phyloP scores from a whole-genome alignment of 345 rosid genomes.

The Aquilaria sinensis region DNA sequence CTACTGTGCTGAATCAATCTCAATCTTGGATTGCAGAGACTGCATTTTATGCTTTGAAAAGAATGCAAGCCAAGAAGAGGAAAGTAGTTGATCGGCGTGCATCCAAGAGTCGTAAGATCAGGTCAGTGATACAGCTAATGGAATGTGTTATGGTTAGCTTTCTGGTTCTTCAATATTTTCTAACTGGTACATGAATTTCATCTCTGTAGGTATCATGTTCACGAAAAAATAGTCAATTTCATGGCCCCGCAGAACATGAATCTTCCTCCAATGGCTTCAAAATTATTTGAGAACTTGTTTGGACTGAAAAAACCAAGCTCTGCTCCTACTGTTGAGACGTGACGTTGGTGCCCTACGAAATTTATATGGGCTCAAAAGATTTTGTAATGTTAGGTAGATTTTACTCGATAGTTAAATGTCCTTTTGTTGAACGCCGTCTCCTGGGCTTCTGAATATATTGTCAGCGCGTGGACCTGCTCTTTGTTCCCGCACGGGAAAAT shows the following conservation, averaged over 20 bases:
- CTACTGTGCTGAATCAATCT: background rate
- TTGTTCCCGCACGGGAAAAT: too few relatives aligned
- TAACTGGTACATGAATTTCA: background rate
- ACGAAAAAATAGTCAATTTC: conserved; percentile 79
- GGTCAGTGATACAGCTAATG: conserved; percentile 23
- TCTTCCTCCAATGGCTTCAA: conserved; percentile 64
- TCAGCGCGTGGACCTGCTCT: too few relatives aligned
- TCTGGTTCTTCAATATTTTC: background rate
- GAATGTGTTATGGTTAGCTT: too few relatives aligned
- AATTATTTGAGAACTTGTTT: conserved; percentile 69
- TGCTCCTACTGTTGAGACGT: conserved; percentile 11
- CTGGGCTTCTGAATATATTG: too few relatives aligned
- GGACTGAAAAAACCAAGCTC: conserved; percentile 47
- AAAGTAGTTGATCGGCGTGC: conserved; percentile 83
- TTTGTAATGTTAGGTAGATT: background rate
- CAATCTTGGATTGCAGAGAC: conserved; percentile 38
- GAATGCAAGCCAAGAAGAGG: conserved; percentile 73
- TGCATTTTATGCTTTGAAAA: conserved; percentile 68
- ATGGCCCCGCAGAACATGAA: conserved; percentile 64
- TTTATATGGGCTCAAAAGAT: background rate
- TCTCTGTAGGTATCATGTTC: conserved; percentile 58
- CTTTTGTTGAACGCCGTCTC: too few relatives aligned
- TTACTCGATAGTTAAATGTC: too few relatives aligned
- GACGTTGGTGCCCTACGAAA: background rate
- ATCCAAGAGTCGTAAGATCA: conserved; percentile 87